These are phyloP conservation scores for Prunus mira DNA, from an alignment of 306 rosid species.

Conservation along the genomic window DNA sequence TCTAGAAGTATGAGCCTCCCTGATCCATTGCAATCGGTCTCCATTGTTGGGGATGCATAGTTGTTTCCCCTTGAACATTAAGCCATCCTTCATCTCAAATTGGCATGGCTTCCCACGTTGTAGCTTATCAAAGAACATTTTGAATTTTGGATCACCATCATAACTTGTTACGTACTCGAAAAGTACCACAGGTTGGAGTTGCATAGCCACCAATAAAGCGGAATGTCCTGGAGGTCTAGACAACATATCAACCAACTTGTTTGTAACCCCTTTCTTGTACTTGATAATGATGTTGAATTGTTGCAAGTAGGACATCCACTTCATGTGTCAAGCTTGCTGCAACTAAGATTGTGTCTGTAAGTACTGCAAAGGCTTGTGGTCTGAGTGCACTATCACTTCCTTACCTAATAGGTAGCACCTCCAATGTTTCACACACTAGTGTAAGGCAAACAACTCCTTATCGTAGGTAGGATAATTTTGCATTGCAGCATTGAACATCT, in stretches of 20 bases:
- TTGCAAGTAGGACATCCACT: constrained; percentile 2
- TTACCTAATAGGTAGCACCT: not conserved
- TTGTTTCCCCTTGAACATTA: too few relatives aligned
- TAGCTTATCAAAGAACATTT: too few relatives aligned
- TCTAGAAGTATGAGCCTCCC: not conserved
- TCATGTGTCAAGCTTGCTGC: not conserved
- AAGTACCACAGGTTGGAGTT: not conserved
- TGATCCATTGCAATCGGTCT: too few relatives aligned
- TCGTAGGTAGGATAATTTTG: not conserved
- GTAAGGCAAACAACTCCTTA: not conserved
- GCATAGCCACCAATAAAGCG: not conserved
- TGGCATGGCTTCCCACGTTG: too few relatives aligned
- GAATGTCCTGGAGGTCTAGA: not conserved
- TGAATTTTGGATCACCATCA: too few relatives aligned
- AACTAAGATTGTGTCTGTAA: not conserved
- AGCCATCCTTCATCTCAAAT: too few relatives aligned
- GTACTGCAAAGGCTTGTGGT: not conserved
- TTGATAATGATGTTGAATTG: not conserved
- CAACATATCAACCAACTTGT: constrained; percentile 2
- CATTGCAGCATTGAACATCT: not conserved
- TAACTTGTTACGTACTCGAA: not conserved
- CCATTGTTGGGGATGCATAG: too few relatives aligned
- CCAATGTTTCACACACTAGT: not conserved
- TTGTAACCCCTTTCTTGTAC: not conserved
- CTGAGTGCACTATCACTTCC: not conserved